Conservation (phyloP, 83 land plant species). For the Picea mariana region DNA sequence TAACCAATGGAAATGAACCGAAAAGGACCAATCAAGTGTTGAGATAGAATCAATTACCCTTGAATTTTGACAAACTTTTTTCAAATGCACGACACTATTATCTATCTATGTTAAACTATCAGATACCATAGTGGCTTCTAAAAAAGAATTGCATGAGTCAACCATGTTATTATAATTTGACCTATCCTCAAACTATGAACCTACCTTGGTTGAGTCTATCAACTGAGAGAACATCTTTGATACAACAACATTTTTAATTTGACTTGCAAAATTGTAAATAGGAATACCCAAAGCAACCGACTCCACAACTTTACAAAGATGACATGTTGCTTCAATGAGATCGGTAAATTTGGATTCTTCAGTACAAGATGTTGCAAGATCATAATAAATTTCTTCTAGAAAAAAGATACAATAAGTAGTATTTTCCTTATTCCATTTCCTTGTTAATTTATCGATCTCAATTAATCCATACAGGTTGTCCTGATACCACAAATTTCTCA, state of each 20-base stretch:
- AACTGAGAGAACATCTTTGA: neutral
- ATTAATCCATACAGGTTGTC: conserved; percentile 49
- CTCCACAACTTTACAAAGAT: conserved; percentile 84
- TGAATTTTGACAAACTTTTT: neutral
- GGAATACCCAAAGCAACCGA: conserved; percentile 48
- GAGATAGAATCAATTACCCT: conserved; percentile 9
- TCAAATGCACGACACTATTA: neutral
- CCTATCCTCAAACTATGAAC: neutral
- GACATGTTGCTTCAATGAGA: conserved; percentile 71
- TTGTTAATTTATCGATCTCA: conserved; percentile 78
- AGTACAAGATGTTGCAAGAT: conserved; percentile 47
- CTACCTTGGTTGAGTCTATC: neutral
- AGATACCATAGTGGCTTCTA: neutral
- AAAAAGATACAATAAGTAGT: conserved; percentile 72
- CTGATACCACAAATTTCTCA: conserved; percentile 31
- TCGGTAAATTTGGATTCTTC: conserved; percentile 29
- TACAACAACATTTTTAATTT: neutral
- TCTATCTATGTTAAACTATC: neutral
- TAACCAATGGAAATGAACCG: conserved; percentile 85
- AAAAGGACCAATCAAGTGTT: conserved; percentile 47
- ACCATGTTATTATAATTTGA: neutral
- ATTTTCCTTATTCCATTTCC: conserved; percentile 63
- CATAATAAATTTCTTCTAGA: conserved; percentile 82
- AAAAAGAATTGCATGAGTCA: neutral
- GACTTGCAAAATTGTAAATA: conserved; percentile 8